phyloP scores from a whole-genome alignment of 2,329 filamentous ascomycete species.

The Fusarium paranaense region DNA sequence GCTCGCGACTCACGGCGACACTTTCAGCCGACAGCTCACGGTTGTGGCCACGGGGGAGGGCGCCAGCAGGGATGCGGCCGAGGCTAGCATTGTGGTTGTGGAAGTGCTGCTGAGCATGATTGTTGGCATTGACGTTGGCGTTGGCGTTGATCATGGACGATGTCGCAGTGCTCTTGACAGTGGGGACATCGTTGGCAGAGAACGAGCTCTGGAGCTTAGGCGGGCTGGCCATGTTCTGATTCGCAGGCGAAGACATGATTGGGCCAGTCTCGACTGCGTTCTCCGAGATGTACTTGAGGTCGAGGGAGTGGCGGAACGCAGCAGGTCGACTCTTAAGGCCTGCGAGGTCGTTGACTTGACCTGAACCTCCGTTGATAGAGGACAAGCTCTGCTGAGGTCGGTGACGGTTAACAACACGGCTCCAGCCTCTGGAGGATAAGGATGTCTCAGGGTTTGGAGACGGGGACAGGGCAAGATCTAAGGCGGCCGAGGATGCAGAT shows the following conservation, averaged over 20 bases:
- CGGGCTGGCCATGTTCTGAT: slow-evolving; percentile 69
- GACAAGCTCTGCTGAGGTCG: slow-evolving; percentile 73
- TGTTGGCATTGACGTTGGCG: slow-evolving; percentile 66
- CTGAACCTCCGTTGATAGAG: slow-evolving; percentile 56
- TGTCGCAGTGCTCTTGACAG: slow-evolving; percentile 76
- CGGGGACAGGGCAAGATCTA: slow-evolving; percentile 81
- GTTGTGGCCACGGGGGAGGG: slow-evolving; percentile 75
- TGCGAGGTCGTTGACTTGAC: slow-evolving; percentile 58
- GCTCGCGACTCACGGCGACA: slow-evolving; percentile 56
- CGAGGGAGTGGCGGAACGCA: slow-evolving; percentile 69
- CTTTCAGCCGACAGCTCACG: slow-evolving; percentile 74
- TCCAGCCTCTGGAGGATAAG: slow-evolving; percentile 65
- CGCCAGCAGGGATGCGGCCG: slow-evolving; percentile 79
- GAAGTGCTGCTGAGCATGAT: slow-evolving; percentile 71
- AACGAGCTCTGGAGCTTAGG: slow-evolving; percentile 88
- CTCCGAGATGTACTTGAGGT: slow-evolving; percentile 64
- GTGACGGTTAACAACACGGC: slow-evolving; percentile 71
- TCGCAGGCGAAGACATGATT: slow-evolving; percentile 61
- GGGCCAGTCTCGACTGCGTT: slow-evolving; percentile 52
- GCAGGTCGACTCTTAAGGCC: slow-evolving; percentile 61
- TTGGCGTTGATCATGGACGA: slow-evolving; percentile 56
- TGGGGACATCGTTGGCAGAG: slow-evolving; percentile 90
- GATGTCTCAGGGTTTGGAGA: slow-evolving; percentile 70
- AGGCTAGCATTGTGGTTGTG: slow-evolving; percentile 87
- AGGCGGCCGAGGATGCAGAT: slow-evolving; percentile 82